Percentiles rank a stretch among this genome's conserved stretches.
Evolutionary conservation across 768 basidiomycete genomes (phyloP).

Genomic region (Xerocomus potaroensis): DNA sequence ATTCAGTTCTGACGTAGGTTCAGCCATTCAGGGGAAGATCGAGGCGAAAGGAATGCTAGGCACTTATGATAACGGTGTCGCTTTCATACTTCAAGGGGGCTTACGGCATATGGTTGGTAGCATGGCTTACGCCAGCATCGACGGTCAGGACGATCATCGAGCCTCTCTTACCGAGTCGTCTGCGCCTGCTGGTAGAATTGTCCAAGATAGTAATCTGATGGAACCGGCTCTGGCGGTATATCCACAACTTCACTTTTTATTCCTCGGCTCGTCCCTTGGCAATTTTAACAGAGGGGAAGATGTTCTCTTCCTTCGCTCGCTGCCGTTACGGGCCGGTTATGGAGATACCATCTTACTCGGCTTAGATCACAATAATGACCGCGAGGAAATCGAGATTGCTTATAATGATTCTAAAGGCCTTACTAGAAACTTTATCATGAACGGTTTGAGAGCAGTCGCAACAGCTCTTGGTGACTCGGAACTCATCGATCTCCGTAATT

Average conservation of each 20-base stretch:
- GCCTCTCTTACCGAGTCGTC: constrained; percentile 41
- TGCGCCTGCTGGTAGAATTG: constrained; percentile 19
- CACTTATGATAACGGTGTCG: constrained; percentile 86
- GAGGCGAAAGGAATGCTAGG: constrained; percentile 82
- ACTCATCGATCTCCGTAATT: constrained; percentile 61
- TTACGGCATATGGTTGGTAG: constrained; percentile 9
- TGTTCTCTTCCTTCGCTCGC: constrained; percentile 64
- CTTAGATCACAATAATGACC: constrained; percentile 80
- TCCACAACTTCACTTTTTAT: constrained; percentile 75
- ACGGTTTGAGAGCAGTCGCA: constrained; percentile 72
- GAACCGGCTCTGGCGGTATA: constrained; percentile 46
- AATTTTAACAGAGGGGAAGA: constrained; percentile 78
- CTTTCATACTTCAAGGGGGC: constrained; percentile 56
- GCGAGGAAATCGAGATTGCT: constrained; percentile 69
- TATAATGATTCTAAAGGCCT: constrained; percentile 80
- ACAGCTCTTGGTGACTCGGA: constrained; percentile 60
- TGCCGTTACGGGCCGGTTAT: constrained; percentile 70
- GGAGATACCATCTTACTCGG: constrained; percentile 87
- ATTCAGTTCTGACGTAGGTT: constrained; percentile 56
- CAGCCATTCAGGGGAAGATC: constrained; percentile 64
- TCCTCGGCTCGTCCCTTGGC: constrained; percentile 88
- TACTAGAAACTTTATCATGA: constrained; percentile 79
- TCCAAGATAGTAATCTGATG: not conserved
- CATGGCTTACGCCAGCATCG: not conserved
- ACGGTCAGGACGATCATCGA: constrained; percentile 7